Base-by-base conservation (phyloP, 208 protist species). In the Trypanosoma lewisi region DNA sequence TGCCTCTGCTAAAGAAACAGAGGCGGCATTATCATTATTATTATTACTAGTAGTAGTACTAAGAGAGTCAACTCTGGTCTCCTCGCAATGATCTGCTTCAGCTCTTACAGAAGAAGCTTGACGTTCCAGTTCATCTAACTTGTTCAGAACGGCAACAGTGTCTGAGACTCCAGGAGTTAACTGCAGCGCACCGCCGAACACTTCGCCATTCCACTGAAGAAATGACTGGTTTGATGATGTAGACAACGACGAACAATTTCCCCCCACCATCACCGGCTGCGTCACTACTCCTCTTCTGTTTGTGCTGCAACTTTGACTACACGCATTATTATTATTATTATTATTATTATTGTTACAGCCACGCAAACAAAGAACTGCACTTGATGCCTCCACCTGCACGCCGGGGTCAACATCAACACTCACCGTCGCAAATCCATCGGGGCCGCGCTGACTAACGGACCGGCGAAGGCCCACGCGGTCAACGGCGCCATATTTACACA, bases 121-220 rank as follows among this genome's bases (percentile, higher is more conserved):
- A 19, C 59, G 54, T 76, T 95, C 85, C 51, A 93, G 59, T 47
- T 76, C 67, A 48, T 70, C 76, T 37, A 95, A 75, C 2, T 76
- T 70, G 45, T 71, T 75, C 16, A 81, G 81, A 45, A 95, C 44
- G 33, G 73, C 75, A 33, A 75, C 75, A 4, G 89, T 95, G 70
- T 95, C 89, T 14, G 82, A 91, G n/a, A 68, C 79, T 67, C 73
- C 78, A 41, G 78, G 70, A 16, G 85, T 69, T 2, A 84, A 75
- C 39, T 82, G 82, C 39, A 95, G 52, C 12, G 69, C 33, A 9
- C 89, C 89, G 37, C 80, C 78, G 62, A 95, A 95, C 36, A 95
- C 85, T 60, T 95, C 89, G 0, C 89, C 89, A 64, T 95, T 95
- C 86, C 83, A 92, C 68, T 87, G 33, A 67, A 95, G 70, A 33